These are phyloP conservation scores for Crepidotus sp. DNA, from an alignment of 1,284 basidiomycete species.

Conservation along the genomic window DNA sequence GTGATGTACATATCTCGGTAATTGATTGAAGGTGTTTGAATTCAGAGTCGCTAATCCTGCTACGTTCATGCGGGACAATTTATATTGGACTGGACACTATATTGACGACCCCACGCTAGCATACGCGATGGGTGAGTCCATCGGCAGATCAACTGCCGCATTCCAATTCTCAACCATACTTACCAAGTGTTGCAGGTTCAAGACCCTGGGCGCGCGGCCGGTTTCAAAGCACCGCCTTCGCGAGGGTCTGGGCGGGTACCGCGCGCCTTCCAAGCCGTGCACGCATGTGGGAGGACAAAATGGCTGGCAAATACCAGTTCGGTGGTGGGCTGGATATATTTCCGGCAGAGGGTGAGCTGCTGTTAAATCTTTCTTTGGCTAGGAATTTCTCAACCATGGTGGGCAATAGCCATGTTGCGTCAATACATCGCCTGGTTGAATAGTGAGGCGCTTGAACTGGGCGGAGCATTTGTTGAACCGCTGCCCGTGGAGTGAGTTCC, in stretches of 20 bases:
- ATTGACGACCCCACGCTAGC: conserved; percentile 21
- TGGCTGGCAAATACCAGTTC: conserved; percentile 15
- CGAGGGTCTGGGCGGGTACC: conserved; percentile 19
- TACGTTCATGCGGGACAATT: conserved; percentile 3
- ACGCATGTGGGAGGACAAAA: conserved; percentile 17
- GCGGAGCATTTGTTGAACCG: conserved; percentile 20
- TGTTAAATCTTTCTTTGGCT: neutral
- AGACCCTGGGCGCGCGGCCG: conserved; percentile 17
- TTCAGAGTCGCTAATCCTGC: conserved; percentile 1
- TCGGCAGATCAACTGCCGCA: too few relatives aligned
- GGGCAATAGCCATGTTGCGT: conserved; percentile 17
- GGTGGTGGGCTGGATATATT: conserved; percentile 18
- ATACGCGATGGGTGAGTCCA: conserved; percentile 16
- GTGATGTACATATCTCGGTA: neutral
- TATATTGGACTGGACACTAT: conserved; percentile 22
- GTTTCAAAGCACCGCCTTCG: conserved; percentile 16
- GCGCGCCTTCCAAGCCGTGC: conserved; percentile 16
- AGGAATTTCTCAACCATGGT: neutral
- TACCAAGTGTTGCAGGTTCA: neutral
- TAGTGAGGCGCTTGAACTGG: conserved; percentile 20
- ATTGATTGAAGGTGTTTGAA: neutral
- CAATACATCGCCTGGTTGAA: conserved; percentile 22
- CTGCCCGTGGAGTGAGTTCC: conserved; percentile 18
- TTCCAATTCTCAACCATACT: neutral
- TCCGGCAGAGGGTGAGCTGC: neutral